phyloP scores from a whole-genome alignment of 2,329 filamentous ascomycete genomes.

The Fusarium longipes region DNA sequence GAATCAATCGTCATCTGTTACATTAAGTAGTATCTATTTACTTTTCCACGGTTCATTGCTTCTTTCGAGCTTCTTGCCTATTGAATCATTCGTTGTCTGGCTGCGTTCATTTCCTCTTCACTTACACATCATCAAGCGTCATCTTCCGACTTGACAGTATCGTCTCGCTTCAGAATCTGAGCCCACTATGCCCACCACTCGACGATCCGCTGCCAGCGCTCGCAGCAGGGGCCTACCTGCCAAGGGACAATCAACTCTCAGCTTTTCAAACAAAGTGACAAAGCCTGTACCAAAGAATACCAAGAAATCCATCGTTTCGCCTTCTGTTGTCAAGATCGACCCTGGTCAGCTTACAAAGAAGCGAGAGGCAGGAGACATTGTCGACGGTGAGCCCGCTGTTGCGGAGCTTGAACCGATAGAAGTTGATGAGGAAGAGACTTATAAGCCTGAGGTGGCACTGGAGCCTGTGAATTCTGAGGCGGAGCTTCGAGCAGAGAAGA shows the following conservation, averaged over 20 bases:
- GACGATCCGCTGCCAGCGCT: slow-evolving; percentile 59
- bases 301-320: slow-evolving; percentile 57
- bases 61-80: background rate
- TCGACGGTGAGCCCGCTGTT: slow-evolving; percentile 30
- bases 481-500: slow-evolving; percentile 69
- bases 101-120: background rate
- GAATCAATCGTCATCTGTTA: slow-evolving; percentile 15
- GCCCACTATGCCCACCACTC: slow-evolving; percentile 61
- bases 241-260: slow-evolving; percentile 64
- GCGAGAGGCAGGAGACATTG: slow-evolving; percentile 29
- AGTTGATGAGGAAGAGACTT: slow-evolving; percentile 37
- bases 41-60: background rate
- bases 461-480: slow-evolving; percentile 59
- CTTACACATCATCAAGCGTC: slow-evolving; percentile 4
- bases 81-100: background rate
- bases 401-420: slow-evolving; percentile 34
- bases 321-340: slow-evolving; percentile 52
- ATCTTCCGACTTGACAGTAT: slow-evolving; percentile 1
- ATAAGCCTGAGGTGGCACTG: slow-evolving; percentile 40
- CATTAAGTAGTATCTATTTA: background rate
- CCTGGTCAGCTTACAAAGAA: slow-evolving; percentile 40
- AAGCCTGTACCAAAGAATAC: slow-evolving; percentile 62
- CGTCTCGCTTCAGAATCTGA: slow-evolving; percentile 8
- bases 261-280: slow-evolving; percentile 68
- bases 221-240: slow-evolving; percentile 51